Conservation (phyloP, 495 filamentous ascomycete genomes). For the Penicillium canariense region DNA sequence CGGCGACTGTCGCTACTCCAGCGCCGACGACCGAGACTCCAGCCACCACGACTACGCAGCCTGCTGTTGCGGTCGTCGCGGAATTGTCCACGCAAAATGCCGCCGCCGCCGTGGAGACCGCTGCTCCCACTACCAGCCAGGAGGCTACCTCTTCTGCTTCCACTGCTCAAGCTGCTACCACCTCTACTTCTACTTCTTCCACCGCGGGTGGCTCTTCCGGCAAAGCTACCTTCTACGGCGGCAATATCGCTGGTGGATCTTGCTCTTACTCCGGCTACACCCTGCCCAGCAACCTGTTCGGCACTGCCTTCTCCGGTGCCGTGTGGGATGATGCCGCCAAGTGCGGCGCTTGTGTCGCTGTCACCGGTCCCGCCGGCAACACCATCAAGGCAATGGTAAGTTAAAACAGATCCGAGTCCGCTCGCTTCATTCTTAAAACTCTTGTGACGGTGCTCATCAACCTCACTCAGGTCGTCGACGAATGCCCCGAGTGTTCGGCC, state of each 20-base stretch:
- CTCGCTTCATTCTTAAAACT: not conserved
- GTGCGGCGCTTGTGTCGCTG: constrained; percentile 57
- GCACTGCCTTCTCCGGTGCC: constrained; percentile 52
- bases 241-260: constrained; percentile 55
- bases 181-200: constrained; percentile 15
- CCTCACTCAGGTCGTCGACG: constrained; percentile 51
- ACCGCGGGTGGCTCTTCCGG: constrained; percentile 23
- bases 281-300: constrained; percentile 51
- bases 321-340: constrained; percentile 50
- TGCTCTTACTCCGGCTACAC: constrained; percentile 60
- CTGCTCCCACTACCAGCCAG: not conserved
- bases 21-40: constrained; percentile 5
- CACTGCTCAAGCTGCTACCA: constrained; percentile 11
- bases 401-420: not conserved
- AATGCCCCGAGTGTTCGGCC: constrained; percentile 55
- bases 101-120: not conserved
- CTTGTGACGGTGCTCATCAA: no score
- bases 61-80: constrained; percentile 12
- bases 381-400: constrained; percentile 62
- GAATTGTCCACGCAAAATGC: constrained; percentile 5
- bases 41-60: constrained; percentile 11
- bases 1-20: constrained; percentile 6
- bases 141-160: constrained; percentile 13
- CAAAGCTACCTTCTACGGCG: constrained; percentile 54
- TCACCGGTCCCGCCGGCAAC: constrained; percentile 54